A percentile compares a stretch with the other conserved stretches of the same genome.
phyloP scores from a whole-genome alignment of 108 stramenopile species.

The Aureococcus anophagefferens region DNA sequence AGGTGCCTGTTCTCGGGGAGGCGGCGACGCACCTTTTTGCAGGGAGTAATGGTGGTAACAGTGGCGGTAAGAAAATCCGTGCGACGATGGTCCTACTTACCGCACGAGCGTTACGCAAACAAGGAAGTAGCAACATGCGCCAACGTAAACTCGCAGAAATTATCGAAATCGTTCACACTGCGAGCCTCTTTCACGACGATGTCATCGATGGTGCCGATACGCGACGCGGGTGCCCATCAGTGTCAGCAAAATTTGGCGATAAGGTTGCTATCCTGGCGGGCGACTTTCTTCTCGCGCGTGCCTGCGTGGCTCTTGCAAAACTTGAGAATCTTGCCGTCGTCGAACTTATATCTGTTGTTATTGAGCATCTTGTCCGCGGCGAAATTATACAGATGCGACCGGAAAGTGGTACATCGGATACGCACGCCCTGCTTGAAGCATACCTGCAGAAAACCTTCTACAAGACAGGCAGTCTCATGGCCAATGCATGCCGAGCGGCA shows the following conservation, averaged over 20 bases:
- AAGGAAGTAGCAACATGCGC: no score
- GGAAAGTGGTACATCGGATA: no score
- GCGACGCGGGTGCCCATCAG: conserved; percentile 76
- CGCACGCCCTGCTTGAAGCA: conserved; percentile 40
- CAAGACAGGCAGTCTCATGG: conserved; percentile 96
- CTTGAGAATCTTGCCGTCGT: conserved; percentile 84
- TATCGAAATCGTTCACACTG: conserved; percentile 98
- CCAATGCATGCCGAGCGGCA: conserved; percentile 81
- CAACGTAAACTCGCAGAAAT: no score
- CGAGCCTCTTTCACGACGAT: conserved; percentile 94
- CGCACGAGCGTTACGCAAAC: no score
- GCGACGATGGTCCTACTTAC: conserved; percentile 42
- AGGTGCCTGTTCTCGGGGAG: no score
- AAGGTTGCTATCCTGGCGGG: conserved; percentile 97
- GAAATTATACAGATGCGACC: conserved; percentile 94
- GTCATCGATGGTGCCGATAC: conserved; percentile 94
- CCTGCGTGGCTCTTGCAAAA: conserved; percentile 82
- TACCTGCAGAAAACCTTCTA: conserved; percentile 94
- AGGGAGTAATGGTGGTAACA: no score
- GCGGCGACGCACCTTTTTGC: no score
- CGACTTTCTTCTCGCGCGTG: conserved; percentile 90
- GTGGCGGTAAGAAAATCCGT: conserved; percentile 51
- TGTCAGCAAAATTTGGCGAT: conserved; percentile 89
- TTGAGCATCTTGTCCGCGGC: conserved; percentile 94
- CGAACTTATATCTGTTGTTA: conserved; percentile 89